These are phyloP conservation scores for Lachancea waltii DNA, from an alignment of 805 yeast species.

Conservation along the genomic window DNA sequence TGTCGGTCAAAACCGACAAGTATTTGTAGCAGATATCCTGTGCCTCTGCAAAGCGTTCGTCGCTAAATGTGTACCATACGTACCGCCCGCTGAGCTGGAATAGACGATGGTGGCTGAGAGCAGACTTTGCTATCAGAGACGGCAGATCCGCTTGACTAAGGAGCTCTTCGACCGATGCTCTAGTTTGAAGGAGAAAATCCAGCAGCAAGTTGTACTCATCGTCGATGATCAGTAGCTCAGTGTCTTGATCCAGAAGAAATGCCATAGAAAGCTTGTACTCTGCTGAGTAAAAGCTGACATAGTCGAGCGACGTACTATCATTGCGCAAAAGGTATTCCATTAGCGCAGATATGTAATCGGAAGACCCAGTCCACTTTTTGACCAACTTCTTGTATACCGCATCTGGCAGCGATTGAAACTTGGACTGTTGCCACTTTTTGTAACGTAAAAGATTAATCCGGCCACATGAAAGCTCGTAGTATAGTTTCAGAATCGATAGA, in stretches of 20 bases:
- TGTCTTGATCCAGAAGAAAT: slow-evolving; percentile 5
- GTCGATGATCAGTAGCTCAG: slow-evolving; percentile 13
- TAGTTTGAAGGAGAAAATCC: slow-evolving; percentile 14
- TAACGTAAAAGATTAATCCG: slow-evolving; percentile 7
- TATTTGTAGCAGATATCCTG: slow-evolving; percentile 8
- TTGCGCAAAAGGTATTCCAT: slow-evolving; percentile 14
- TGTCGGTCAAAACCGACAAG: slow-evolving; percentile 9
- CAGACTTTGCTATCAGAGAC: neutral
- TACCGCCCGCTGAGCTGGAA: slow-evolving; percentile 10
- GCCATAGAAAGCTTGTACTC: slow-evolving; percentile 11
- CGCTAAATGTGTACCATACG: slow-evolving; percentile 8
- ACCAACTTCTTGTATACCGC: slow-evolving; percentile 7
- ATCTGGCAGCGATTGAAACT: neutral
- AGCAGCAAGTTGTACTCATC: slow-evolving; percentile 14
- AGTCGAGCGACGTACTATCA: slow-evolving; percentile 10
- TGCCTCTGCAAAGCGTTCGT: slow-evolving; percentile 1
- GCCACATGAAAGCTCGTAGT: slow-evolving; percentile 11
- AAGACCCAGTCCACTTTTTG: slow-evolving; percentile 8
- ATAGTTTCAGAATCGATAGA: slow-evolving; percentile 12
- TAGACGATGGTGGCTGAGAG: slow-evolving; percentile 2
- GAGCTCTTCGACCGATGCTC: slow-evolving; percentile 11
- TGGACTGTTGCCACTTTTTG: slow-evolving; percentile 8
- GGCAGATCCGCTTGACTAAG: slow-evolving; percentile 4
- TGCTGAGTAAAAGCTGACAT: slow-evolving; percentile 7
- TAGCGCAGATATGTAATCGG: slow-evolving; percentile 10